phyloP scores from a whole-genome alignment of 2,329 filamentous ascomycete species.

The Coniella vitis region DNA sequence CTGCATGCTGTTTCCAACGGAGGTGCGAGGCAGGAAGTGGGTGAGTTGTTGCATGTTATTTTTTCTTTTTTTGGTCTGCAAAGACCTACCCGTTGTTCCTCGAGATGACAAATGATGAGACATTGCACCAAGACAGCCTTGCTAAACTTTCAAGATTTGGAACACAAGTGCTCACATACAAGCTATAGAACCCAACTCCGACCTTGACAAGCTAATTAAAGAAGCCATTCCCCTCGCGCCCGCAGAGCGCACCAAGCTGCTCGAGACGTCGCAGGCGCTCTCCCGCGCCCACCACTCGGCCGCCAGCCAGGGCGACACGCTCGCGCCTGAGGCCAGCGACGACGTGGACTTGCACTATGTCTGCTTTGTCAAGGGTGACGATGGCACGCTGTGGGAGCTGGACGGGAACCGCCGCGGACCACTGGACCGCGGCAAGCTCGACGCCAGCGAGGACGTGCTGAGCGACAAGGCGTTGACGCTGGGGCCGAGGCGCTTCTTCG shows the following conservation, averaged over 20 bases:
- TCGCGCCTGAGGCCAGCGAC: slow-evolving; percentile 70
- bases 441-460: slow-evolving; percentile 60
- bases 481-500: slow-evolving; percentile 54
- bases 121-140: neutral
- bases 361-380: slow-evolving; percentile 73
- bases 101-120: no score
- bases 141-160: neutral
- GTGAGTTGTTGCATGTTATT: slow-evolving; percentile 21
- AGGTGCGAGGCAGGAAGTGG: slow-evolving; percentile 55
- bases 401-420: slow-evolving; percentile 54
- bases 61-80: no score
- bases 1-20: slow-evolving; percentile 80
- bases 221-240: slow-evolving; percentile 66
- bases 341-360: slow-evolving; percentile 93
- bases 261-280: slow-evolving; percentile 70
- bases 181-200: slow-evolving; percentile 39
- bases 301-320: slow-evolving; percentile 70
- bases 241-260: slow-evolving; percentile 57
- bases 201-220: slow-evolving; percentile 58
- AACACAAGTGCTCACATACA: neutral
- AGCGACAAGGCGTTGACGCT: slow-evolving; percentile 68
- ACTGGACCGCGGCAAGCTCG: slow-evolving; percentile 48
- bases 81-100: no score
- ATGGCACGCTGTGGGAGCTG: slow-evolving; percentile 57
- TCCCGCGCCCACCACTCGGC: slow-evolving; percentile 74